Evolutionary conservation across 2,329 filamentous ascomycete species (phyloP).

Genomic region (Pseudocercospora crystallina): DNA sequence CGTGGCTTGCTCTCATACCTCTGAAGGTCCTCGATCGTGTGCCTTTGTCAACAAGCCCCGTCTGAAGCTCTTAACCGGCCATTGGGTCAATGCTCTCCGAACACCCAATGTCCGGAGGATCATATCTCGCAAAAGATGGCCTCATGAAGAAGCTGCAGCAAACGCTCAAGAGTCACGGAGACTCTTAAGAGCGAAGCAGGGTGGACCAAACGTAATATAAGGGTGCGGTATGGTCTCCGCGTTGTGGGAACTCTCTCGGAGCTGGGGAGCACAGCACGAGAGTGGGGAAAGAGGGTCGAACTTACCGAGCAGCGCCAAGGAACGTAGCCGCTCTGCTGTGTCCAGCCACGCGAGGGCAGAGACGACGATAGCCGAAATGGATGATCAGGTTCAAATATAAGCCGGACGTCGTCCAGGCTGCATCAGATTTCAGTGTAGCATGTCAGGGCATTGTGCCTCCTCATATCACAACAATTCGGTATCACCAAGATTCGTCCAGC

Average conservation of each 20-base stretch:
- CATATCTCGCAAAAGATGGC: conserved; percentile 22
- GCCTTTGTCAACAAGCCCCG: conserved; percentile 30
- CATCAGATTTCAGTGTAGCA: too few species aligned
- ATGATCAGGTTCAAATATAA: too few species aligned
- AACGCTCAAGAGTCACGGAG: background rate
- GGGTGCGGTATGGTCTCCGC: conserved; percentile 5
- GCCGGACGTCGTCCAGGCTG: too few species aligned
- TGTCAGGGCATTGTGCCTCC: too few species aligned
- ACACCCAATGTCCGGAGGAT: conserved; percentile 24
- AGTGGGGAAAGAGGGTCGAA: conserved; percentile 1
- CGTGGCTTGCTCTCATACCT: conserved; percentile 21
- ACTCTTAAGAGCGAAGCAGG: conserved; percentile 1
- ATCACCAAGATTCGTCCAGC: conserved; percentile 8
- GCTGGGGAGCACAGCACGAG: background rate
- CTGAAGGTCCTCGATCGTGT: conserved; percentile 31
- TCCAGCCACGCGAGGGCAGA: background rate
- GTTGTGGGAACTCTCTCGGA: background rate
- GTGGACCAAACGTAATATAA: background rate
- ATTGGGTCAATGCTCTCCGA: conserved; percentile 12
- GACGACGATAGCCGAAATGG: too few species aligned
- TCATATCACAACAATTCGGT: too few species aligned
- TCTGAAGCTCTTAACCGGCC: background rate
- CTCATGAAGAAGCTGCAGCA: conserved; percentile 18
- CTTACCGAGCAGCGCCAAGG: background rate
- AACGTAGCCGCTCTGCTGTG: too few species aligned